Evolutionary conservation across 2,329 filamentous ascomycete genomes (phyloP).

Genomic region (Talaromyces sp.): DNA sequence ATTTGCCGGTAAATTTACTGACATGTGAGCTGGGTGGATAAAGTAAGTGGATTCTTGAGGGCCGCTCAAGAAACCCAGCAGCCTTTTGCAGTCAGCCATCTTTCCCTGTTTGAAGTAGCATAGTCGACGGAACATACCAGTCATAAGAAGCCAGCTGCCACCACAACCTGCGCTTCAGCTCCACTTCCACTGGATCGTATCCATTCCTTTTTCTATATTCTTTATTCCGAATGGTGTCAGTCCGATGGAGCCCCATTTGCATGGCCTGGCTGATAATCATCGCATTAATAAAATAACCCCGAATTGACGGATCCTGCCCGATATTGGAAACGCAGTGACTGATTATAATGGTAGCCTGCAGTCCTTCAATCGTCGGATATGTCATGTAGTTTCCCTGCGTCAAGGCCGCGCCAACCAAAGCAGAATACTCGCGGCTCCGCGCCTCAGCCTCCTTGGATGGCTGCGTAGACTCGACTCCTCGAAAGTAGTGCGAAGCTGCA

Average conservation of each 20-base stretch:
- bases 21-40: slow-evolving; percentile 39
- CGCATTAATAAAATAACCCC: slow-evolving; percentile 21
- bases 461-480: slow-evolving; percentile 17
- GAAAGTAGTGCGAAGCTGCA: slow-evolving; percentile 25
- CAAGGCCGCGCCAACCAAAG: slow-evolving; percentile 27
- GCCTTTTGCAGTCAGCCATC: slow-evolving; percentile 21
- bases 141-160: slow-evolving; percentile 43
- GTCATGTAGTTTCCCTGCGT: slow-evolving; percentile 26
- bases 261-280: slow-evolving; percentile 27
- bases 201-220: slow-evolving; percentile 15
- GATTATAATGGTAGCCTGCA: slow-evolving; percentile 30
- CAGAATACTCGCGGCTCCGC: slow-evolving; percentile 24
- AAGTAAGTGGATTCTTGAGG: slow-evolving; percentile 43
- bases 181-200: slow-evolving; percentile 24
- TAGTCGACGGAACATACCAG: slow-evolving; percentile 27
- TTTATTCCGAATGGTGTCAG: slow-evolving; percentile 23
- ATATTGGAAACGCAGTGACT: slow-evolving; percentile 25
- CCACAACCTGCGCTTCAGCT: slow-evolving; percentile 39
- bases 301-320: slow-evolving; percentile 19
- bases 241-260: slow-evolving; percentile 31
- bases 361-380: slow-evolving; percentile 27
- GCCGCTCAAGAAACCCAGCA: slow-evolving; percentile 37
- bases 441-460: slow-evolving; percentile 10
- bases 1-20: slow-evolving; percentile 38
- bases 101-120: neutral